Conservation (phyloP, 164 flowering plant genomes). For the Kingdonia uniflora region DNA sequence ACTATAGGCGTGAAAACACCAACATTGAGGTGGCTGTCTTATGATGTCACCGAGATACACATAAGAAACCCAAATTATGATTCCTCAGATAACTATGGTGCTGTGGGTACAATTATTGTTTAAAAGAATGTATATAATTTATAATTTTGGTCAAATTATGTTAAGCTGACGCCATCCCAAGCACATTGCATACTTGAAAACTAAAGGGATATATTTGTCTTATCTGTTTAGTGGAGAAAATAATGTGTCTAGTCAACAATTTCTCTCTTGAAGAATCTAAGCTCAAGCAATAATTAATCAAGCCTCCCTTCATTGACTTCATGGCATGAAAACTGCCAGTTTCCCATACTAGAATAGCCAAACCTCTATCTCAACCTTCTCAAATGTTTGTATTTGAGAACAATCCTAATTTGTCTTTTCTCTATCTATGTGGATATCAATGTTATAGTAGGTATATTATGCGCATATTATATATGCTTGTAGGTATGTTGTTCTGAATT, state of each 20-base stretch:
- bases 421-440: no score
- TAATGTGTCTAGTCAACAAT: conserved; percentile 4
- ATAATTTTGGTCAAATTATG: no score
- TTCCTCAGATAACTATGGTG: no score
- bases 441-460: not conserved
- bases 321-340: conserved; percentile 4
- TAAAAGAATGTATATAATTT: no score
- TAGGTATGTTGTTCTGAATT: conserved; percentile 7
- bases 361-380: conserved; percentile 3
- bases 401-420: not conserved
- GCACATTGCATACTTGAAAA: not conserved
- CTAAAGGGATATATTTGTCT: not conserved
- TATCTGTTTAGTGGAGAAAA: conserved; percentile 3
- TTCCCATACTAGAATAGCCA: not conserved
- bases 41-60: no score
- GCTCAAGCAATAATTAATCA: conserved; percentile 8
- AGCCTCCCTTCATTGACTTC: conserved; percentile 15
- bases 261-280: conserved; percentile 14
- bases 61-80: no score
- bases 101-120: no score
- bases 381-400: not conserved
- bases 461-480: not conserved
- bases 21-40: no score
- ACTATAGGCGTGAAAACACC: no score
- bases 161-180: no score